These are phyloP conservation scores for Wallacemonas sp. DNA, from an alignment of 208 protist genomes.

Conservation along the genomic window DNA sequence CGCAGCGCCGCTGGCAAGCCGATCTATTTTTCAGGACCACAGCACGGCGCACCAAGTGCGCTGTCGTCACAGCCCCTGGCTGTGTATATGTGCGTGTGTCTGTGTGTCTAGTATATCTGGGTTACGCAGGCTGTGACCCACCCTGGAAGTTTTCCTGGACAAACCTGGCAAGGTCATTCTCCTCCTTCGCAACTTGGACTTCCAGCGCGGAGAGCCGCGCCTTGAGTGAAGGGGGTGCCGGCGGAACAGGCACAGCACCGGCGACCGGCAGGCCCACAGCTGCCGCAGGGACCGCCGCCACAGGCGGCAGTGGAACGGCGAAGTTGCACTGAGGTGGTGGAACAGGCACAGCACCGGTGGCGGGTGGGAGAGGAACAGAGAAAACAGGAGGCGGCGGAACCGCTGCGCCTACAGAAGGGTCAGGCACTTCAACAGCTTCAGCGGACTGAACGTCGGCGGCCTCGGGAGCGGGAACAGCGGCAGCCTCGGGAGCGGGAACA, in stretches of 20 bases:
- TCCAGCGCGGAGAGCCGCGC: conserved; percentile 15
- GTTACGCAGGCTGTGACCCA: too few species aligned
- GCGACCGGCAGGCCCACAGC: background rate
- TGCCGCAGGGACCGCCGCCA: conserved; percentile 2
- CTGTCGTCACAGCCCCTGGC: too few species aligned
- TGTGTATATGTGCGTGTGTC: background rate
- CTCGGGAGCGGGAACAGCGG: background rate
- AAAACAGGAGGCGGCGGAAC: background rate
- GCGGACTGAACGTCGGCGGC: background rate
- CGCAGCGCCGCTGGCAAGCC: too few species aligned
- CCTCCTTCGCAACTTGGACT: conserved; percentile 23
- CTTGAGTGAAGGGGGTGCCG: conserved; percentile 9
- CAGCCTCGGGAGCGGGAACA: background rate
- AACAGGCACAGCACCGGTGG: background rate
- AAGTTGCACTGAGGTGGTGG: background rate
- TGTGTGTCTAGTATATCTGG: too few species aligned
- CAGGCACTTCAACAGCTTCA: too few species aligned
- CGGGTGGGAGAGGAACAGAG: background rate
- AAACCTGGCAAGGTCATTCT: conserved; percentile 14
- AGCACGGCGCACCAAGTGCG: too few species aligned
- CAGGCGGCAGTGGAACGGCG: background rate
- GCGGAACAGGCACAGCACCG: background rate
- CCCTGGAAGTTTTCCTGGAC: conserved; percentile 7
- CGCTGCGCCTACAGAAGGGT: too few species aligned
- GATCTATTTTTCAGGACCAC: too few species aligned